phyloP scores from a whole-genome alignment of 176 grass and related monocot genomes.

The Typha latifolia region DNA sequence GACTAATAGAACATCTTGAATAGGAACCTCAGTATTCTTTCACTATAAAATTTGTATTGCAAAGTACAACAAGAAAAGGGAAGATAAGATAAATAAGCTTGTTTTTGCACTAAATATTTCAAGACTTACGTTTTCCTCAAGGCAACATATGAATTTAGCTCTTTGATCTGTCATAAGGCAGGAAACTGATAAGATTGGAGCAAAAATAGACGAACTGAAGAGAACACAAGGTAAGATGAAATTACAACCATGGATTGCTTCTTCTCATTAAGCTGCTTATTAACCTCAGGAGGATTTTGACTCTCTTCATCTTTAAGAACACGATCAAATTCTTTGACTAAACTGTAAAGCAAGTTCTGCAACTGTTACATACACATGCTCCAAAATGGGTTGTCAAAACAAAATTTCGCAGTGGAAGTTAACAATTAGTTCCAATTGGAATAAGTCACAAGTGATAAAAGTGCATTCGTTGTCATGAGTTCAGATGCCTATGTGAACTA shows the following conservation, averaged over 20 bases:
- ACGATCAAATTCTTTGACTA: conserved; percentile 83
- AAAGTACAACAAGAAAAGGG: no score
- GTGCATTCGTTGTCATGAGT: background rate
- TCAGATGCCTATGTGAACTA: no score
- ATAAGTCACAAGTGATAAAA: background rate
- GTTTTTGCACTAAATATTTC: background rate
- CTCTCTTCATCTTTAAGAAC: conserved; percentile 82
- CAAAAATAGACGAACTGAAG: background rate
- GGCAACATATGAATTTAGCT: conserved; percentile 89
- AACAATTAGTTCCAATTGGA: background rate
- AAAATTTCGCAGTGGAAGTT: background rate
- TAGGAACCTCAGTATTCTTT: no score
- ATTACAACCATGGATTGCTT: conserved; percentile 84
- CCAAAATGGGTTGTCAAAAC: background rate
- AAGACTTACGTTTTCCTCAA: conserved; percentile 87
- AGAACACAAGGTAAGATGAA: background rate
- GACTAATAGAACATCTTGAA: no score
- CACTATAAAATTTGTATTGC: no score
- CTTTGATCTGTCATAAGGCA: conserved; percentile 64
- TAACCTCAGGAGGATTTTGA: conserved; percentile 50
- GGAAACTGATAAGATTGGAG: conserved; percentile 22
- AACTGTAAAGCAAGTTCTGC: conserved; percentile 21
- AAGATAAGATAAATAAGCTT: no score
- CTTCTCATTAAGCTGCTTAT: conserved; percentile 95
- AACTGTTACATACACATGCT: no score